Base-by-base conservation (phyloP, 371 early-diverging fungal species). In the Lichtheimia ornata region DNA sequence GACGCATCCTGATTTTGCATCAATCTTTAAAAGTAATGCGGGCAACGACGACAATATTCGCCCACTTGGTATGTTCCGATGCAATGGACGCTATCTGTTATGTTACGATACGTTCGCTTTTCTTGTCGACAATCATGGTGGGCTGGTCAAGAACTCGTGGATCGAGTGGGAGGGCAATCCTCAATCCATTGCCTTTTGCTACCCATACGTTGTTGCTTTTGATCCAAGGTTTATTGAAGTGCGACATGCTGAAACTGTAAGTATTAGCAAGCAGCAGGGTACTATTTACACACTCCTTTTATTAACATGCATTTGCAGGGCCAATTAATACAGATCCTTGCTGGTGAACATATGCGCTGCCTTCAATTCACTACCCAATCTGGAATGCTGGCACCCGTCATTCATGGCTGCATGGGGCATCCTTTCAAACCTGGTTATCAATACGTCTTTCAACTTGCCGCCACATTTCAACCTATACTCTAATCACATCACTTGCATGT, bases 101-200 rank as follows among this genome's bases (percentile, higher is more conserved):
- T 95, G 95, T 68, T 96, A 94, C 70, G 85, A 91, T 76, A 90
- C 91, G 62, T 92, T 92, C 74, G 91, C 85, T 0, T 94, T 95
- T 67, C 92, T 85, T 61, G 91, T 96, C 41, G 89, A 95, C 71
- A 86, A 85, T 56, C 66, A 63, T 53, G 80, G 80, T 28, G n/a
- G 18, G 0, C 59, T 66, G 55, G 58, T 72, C 51, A 22, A 28
- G 20, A 44, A 40, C 43, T 60, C 59, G 9, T 62, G 63, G 55
- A 64, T 71, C 53, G 64, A 66, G n/a, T 84, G 82, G 86, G 80
- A 74, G 27, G 77, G 82, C n/a, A 59, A 57, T 9, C 83, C 87
- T n/a, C 67, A 77, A 35, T 68, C 71, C 43, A 70, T 86, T 72
- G 86, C 92, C 15, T 84, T 82, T 47, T 67, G 79, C 44, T 77